phyloP scores from a whole-genome alignment of 768 basidiomycete species.

The Termitomyces titanicus region DNA sequence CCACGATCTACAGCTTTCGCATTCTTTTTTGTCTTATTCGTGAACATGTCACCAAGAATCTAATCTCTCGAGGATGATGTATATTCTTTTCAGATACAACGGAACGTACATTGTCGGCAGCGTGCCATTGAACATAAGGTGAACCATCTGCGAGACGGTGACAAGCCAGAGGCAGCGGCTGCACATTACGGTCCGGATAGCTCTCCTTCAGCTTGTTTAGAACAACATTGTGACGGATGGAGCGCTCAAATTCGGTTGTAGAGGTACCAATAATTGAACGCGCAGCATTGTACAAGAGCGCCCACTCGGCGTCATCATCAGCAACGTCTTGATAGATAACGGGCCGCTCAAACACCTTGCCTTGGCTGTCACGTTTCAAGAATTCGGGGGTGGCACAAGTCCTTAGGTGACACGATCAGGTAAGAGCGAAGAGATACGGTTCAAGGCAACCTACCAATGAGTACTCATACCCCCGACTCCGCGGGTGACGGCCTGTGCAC shows the following conservation, averaged over 20 bases:
- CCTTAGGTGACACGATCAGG: not conserved
- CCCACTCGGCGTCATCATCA: not conserved
- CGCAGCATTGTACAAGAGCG: not conserved
- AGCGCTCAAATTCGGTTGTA: not conserved
- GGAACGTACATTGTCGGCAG: not conserved
- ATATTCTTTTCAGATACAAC: too few relatives aligned
- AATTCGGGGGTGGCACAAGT: not conserved
- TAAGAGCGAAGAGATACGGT: too few relatives aligned
- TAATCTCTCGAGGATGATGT: not conserved
- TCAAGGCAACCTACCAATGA: slow-evolving; percentile 5
- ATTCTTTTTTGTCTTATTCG: not conserved
- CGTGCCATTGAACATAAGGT: slow-evolving; percentile 1
- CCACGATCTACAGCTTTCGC: not conserved
- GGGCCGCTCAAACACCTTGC: not conserved
- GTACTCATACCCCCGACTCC: slow-evolving; percentile 10
- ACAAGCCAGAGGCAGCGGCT: not conserved
- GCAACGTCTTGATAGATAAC: not conserved
- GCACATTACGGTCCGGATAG: not conserved
- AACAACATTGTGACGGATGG: not conserved
- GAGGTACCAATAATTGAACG: slow-evolving; percentile 1
- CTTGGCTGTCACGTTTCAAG: not conserved
- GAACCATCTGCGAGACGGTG: not conserved
- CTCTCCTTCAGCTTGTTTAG: not conserved
- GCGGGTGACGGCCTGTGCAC: slow-evolving; percentile 5
- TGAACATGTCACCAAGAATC: not conserved